A percentile compares a stretch with the other conserved stretches of the same genome.
These are phyloP conservation scores for Protomyces lactucae-debilis DNA, from an alignment of 1,139 yeast species.

Conservation along the genomic window DNA sequence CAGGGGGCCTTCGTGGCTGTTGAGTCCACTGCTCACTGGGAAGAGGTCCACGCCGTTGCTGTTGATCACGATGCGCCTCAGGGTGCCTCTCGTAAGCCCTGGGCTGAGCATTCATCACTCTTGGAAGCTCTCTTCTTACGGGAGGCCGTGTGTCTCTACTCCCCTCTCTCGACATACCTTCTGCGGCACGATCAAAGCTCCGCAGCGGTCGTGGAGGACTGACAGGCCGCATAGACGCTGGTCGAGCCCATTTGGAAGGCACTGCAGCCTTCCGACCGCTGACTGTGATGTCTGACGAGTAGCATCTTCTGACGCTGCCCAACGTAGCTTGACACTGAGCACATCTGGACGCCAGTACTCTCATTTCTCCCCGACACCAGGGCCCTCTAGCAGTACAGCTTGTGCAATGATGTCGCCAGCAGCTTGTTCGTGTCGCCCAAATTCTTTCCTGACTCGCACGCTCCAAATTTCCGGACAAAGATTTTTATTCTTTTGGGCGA, in stretches of 20 bases:
- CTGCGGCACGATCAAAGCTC: background rate
- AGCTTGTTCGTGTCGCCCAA: too few relatives aligned
- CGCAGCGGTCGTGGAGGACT: background rate
- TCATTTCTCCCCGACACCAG: background rate
- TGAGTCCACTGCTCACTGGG: too few relatives aligned
- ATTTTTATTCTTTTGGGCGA: background rate
- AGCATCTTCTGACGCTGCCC: background rate
- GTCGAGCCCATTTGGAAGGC: conserved; percentile 21
- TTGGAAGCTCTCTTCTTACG: background rate
- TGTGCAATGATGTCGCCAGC: too few relatives aligned
- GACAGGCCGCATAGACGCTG: background rate
- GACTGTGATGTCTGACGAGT: background rate
- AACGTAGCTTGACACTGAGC: background rate
- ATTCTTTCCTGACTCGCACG: too few relatives aligned
- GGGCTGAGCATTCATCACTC: background rate
- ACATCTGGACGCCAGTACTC: background rate
- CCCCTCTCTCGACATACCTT: background rate
- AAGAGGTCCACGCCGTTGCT: background rate
- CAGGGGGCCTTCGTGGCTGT: background rate
- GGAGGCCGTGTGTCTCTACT: background rate
- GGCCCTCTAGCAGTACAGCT: too few relatives aligned
- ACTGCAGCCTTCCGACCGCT: background rate
- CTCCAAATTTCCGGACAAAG: too few relatives aligned
- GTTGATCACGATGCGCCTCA: background rate
- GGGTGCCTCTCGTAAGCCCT: background rate